Base-by-base conservation (phyloP, 2,329 filamentous ascomycete genomes). In the Aspergillus fijiensis region DNA sequence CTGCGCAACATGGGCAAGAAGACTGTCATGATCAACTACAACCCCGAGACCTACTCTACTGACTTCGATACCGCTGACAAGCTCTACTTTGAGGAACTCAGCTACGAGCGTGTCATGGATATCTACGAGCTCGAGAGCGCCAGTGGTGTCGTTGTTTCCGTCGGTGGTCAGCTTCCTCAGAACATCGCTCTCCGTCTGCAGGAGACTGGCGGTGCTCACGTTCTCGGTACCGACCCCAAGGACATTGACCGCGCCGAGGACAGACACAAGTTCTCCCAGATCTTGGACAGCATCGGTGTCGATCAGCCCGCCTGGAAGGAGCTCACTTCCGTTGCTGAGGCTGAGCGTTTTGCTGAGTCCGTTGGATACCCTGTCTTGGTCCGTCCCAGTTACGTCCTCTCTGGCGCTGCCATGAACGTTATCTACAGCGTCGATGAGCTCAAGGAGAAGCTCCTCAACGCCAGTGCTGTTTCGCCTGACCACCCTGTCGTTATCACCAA, bases 241-340 rank as follows among this genome's bases (percentile, higher is more conserved):
- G 92, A 98, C 72, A 99, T 99, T 67, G 95, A 99, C 84, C 96
- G 93, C 82, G 95, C 95, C 51, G 95, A 99, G 79, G 93, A 99
- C 76, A 88, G 95, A 74, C 93, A 98, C 78, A 98, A 99, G 79
- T 99, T 99, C 83, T 97, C 94, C 23, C 90, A 93, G 71, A 98
- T 98, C 65, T 85, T 99, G 50, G 95, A 99, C 77, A 96, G 91
- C 76, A 97, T 98, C 69, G 94, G 93, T 61, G 88, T 99, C 58
- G 94, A 98, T 75, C 95, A 99, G 80, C 95, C 95, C 39, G 92
- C 92, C 10, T 99, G 95, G 95, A 96, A 96, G 79, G 95, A 99
- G 77, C 87, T 98, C 45, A 96, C 90, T 31, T 97, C 91, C 16
- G 91, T 94, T 63, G 81, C 89, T 63, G 95, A 91, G 21, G 95